Percentiles rank a stretch among this genome's conserved stretches.
These are phyloP conservation scores for Avena insularis DNA, from an alignment of 176 grass and related monocot genomes.

Conservation along the genomic window DNA sequence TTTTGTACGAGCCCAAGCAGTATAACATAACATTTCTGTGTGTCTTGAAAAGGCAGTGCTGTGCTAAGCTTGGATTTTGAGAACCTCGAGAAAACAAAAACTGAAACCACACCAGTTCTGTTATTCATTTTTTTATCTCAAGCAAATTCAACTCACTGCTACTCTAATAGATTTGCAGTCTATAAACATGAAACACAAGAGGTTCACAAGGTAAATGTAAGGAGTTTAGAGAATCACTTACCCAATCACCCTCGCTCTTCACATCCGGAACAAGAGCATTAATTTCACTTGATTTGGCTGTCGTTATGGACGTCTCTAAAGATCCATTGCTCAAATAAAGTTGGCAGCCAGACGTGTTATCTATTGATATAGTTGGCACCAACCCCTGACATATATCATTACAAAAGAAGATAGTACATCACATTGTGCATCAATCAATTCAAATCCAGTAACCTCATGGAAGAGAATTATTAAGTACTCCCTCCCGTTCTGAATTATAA, in stretches of 20 bases:
- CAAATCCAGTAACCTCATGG: not conserved
- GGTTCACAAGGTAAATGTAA: not conserved
- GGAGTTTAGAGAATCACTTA: constrained; percentile 2
- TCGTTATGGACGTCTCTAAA: constrained; percentile 61
- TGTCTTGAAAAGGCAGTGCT: not conserved
- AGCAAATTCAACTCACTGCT: not conserved
- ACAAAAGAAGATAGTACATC: constrained; percentile 3
- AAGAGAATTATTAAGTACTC: not conserved
- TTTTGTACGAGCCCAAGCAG: not conserved
- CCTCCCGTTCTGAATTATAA: no score
- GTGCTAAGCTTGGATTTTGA: not conserved
- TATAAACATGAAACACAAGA: no score
- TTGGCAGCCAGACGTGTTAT: constrained; percentile 71
- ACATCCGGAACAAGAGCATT: constrained; percentile 64
- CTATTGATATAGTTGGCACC: constrained; percentile 63
- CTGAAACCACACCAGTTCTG: not conserved
- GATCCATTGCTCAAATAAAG: constrained; percentile 61
- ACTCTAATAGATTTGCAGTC: not conserved
- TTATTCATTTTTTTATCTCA: not conserved
- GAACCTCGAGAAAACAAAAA: not conserved
- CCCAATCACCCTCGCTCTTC: constrained; percentile 54
- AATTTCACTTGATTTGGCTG: constrained; percentile 73
- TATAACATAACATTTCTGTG: not conserved
- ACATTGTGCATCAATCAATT: not conserved
- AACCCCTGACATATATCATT: constrained; percentile 43